Evolutionary conservation across 208 protist species (phyloP).

Genomic region (Naegleria lovaniensis): DNA sequence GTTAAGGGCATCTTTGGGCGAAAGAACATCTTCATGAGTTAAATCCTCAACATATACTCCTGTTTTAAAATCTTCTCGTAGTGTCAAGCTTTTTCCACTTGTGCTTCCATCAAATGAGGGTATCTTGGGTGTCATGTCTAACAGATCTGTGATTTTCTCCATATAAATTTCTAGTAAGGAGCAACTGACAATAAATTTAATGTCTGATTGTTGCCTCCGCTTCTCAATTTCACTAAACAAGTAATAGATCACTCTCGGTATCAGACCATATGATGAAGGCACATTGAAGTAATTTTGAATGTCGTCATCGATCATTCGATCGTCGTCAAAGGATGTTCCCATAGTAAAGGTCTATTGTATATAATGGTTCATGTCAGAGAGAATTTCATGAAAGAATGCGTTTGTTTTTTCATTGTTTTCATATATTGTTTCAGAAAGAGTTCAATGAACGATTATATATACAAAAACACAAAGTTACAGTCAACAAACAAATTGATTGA

Average conservation of each 20-base stretch:
- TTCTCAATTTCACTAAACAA: background rate
- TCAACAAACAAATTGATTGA: no score
- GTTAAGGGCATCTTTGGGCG: slow-evolving; percentile 56
- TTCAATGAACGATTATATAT: no score
- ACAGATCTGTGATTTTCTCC: slow-evolving; percentile 31
- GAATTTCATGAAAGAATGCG: no score
- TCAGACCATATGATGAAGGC: background rate
- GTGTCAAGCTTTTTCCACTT: slow-evolving; percentile 19
- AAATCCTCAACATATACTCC: slow-evolving; percentile 72
- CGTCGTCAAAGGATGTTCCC: background rate
- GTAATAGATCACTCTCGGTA: background rate
- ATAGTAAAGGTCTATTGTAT: background rate
- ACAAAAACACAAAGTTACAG: no score
- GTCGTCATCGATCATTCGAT: background rate
- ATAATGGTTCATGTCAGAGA: no score
- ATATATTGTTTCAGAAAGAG: no score
- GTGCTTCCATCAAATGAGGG: background rate
- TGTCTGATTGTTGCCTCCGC: background rate
- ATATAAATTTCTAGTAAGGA: slow-evolving; percentile 48
- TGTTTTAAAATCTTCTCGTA: slow-evolving; percentile 63
- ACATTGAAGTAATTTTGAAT: background rate
- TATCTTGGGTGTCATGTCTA: background rate
- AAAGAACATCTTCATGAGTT: slow-evolving; percentile 55
- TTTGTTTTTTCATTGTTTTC: no score
- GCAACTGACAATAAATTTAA: slow-evolving; percentile 14